phyloP scores from a whole-genome alignment of 306 rosid species.

The Corylus avellana region DNA sequence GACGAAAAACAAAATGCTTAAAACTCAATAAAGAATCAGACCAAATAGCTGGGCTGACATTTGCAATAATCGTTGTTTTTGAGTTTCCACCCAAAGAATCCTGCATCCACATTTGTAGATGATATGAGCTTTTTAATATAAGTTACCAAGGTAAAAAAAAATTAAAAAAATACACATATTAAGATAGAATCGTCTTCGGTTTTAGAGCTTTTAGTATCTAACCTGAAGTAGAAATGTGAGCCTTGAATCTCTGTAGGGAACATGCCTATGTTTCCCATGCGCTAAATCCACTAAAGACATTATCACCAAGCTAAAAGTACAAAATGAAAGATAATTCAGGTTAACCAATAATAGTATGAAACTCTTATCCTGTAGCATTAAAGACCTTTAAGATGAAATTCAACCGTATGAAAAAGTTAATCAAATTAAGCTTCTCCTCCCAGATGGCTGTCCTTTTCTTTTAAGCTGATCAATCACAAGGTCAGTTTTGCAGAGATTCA shows the following conservation, averaged over 20 bases:
- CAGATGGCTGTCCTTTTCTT: not conserved
- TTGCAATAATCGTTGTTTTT: slow-evolving; percentile 88
- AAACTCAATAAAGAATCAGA: slow-evolving; percentile 39
- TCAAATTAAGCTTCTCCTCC: not conserved
- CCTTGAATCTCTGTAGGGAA: slow-evolving; percentile 96
- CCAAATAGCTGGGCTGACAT: slow-evolving; percentile 97
- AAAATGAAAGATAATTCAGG: slow-evolving; percentile 31
- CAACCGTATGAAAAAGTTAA: not conserved
- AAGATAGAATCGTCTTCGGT: slow-evolving; percentile 2
- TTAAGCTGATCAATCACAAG: not conserved
- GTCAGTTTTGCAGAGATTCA: not conserved
- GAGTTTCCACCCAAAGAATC: slow-evolving; percentile 99
- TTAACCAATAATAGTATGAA: slow-evolving; percentile 24
- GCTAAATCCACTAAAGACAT: slow-evolving; percentile 94
- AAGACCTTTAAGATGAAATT: not conserved
- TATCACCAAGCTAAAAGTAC: slow-evolving; percentile 77
- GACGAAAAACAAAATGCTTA: slow-evolving; percentile 14
- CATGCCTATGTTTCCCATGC: slow-evolving; percentile 94
- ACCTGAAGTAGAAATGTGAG: slow-evolving; percentile 99
- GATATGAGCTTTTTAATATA: slow-evolving; percentile 14
- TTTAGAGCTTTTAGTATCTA: slow-evolving; percentile 31
- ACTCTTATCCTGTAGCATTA: slow-evolving; percentile 1
- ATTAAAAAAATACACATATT: not conserved
- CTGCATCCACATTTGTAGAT: slow-evolving; percentile 50
- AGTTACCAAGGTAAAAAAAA: slow-evolving; percentile 17